Evolutionary conservation across 2,329 filamentous ascomycete genomes (phyloP), one percentile per base, ranked within the genome.

Genomic region (Phyllosticta citrichinensis): DNA sequence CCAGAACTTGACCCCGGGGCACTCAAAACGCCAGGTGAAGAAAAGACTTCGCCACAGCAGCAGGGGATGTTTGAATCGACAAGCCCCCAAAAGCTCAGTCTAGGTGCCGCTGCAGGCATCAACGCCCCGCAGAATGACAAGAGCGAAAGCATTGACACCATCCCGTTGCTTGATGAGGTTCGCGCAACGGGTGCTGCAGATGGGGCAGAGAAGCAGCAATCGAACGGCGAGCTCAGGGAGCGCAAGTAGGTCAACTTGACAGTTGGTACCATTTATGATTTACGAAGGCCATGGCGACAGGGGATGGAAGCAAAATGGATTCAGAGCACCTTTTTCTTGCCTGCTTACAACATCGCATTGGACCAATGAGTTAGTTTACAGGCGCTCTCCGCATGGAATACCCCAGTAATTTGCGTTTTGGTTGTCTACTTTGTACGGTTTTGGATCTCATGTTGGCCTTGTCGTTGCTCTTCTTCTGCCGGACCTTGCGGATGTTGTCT

Each of bases 101-200:
- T 55, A 22, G 61, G 61, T 12, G 61, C 60, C 4, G 53, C 24
- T 33, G 55, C 35, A 22, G 62, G 52, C 4, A 47, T 50, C 3
- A 55, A 56, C 12, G 57, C 57, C 8, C 62, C 64, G 20, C 58
- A 62, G 12, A 57, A 55, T 8, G 59, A 40, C 14, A 25, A 62
- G n/a, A 62, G 47, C 22, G 52, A 27, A 65, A 73, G 73, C 55
- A 69, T 86, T 1, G 83, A 86, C 63, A 75, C 77, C 19, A 86
- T 87, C 55, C 83, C 84, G 2, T 69, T 86, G 30, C 72, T 87
- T 17, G 77, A 73, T 35, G 61, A 62, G 12, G 17, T 57, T 4
- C 58, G 80, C 82, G 17, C 79, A 83, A 58, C 68, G 69, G 52
- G 66, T 66, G 11, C 66, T 9, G 55, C 52, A 22, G 24, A 58